phyloP scores from a whole-genome alignment of 176 grass and related monocot genomes.

The Carex pumila region DNA sequence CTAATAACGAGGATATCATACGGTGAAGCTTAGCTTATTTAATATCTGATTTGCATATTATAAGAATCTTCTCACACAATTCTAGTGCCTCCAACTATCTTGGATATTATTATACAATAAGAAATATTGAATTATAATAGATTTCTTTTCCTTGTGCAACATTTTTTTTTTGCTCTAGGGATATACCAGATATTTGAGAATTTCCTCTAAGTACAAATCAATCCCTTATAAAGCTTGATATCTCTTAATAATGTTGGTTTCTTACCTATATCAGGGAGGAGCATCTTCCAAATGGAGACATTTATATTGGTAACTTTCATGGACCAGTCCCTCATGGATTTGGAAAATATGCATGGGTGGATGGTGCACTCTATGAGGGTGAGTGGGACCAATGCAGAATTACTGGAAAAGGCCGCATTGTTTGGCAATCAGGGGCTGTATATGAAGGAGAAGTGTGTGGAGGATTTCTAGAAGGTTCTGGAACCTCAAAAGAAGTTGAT shows the following conservation, averaged over 20 bases:
- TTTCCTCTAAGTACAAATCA: neutral
- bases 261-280: constrained; percentile 26
- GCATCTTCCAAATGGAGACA: constrained; percentile 73
- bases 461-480: constrained; percentile 82
- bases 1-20: neutral
- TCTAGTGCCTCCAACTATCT: neutral
- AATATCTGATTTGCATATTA: neutral
- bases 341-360: constrained; percentile 81
- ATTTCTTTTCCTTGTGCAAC: neutral
- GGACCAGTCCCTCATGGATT: constrained; percentile 72
- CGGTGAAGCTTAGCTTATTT: neutral
- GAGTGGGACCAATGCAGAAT: constrained; percentile 86
- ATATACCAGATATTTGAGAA: neutral
- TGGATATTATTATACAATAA: neutral
- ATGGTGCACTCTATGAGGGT: constrained; percentile 65
- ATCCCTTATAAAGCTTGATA: neutral
- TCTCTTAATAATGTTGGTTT: neutral
- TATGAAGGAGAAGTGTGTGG: constrained; percentile 83
- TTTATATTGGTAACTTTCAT: constrained; percentile 67
- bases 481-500: constrained; percentile 57
- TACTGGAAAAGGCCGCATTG: constrained; percentile 56
- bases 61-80: neutral
- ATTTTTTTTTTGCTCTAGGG: neutral
- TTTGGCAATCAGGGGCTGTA: constrained; percentile 63
- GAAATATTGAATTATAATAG: neutral